Evolutionary conservation across 2,329 filamentous ascomycete species (phyloP).

Genomic region (Penicillium sclerotiorum): DNA sequence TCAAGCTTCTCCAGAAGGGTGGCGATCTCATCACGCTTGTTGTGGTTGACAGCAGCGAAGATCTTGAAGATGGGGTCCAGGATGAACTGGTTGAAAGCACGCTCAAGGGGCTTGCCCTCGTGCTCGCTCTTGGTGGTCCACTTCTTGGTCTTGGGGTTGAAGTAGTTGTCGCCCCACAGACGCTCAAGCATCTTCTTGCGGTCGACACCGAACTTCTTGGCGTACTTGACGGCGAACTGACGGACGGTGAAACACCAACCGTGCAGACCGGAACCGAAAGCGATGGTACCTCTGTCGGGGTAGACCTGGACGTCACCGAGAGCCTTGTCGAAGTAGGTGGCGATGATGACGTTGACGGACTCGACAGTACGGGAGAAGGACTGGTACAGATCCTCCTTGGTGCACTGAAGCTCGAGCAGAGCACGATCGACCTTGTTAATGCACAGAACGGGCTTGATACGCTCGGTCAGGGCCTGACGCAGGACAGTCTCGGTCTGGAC

Average conservation of each 20-base stretch:
- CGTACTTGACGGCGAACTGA: conserved; percentile 93
- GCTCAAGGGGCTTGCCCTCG: conserved; percentile 89
- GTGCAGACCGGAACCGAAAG: conserved; percentile 99
- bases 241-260: conserved; percentile 99
- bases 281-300: conserved; percentile 95
- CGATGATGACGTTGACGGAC: conserved; percentile 99
- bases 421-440: conserved; percentile 99
- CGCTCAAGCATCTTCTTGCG: conserved; percentile 99
- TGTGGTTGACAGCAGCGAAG: conserved; percentile 95
- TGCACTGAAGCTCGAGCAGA: conserved; percentile 97
- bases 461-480: conserved; percentile 97
- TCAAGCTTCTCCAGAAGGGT: conserved; percentile 88
- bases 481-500: conserved; percentile 99
- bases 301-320: conserved; percentile 99
- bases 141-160: conserved; percentile 99
- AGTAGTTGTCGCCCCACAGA: conserved; percentile 99
- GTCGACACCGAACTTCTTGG: conserved; percentile 99
- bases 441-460: conserved; percentile 99
- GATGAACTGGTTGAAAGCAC: conserved; percentile 99
- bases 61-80: conserved; percentile 99
- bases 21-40: conserved; percentile 90
- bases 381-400: conserved; percentile 99
- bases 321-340: conserved; percentile 95
- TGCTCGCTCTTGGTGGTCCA: conserved; percentile 85
- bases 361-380: conserved; percentile 99